These are phyloP conservation scores for Trametes cinnabarina DNA, from an alignment of 768 basidiomycete species.

Conservation along the genomic window DNA sequence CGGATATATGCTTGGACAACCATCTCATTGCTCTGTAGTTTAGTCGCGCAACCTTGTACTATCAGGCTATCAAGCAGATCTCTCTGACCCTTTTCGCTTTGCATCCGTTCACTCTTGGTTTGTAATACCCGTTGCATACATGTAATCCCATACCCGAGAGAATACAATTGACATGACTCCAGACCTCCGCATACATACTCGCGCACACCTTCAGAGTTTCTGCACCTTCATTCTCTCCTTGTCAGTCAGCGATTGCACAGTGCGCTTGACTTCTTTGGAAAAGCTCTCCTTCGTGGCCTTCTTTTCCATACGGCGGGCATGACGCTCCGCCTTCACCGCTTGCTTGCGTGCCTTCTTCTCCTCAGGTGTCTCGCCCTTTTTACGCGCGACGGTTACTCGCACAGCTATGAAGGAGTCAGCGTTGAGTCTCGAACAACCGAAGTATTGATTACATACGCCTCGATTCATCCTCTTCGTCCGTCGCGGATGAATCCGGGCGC, in stretches of 20 bases:
- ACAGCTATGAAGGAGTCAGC: slow-evolving; percentile 19
- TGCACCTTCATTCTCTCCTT: slow-evolving; percentile 38
- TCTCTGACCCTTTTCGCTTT: background rate
- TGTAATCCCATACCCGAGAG: slow-evolving; percentile 8
- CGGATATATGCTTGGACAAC: background rate
- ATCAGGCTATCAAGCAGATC: no score
- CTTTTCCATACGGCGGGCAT: slow-evolving; percentile 63
- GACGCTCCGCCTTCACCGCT: slow-evolving; percentile 64
- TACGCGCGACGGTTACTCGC: slow-evolving; percentile 59
- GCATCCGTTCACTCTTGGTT: background rate
- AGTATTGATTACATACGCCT: background rate
- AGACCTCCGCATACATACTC: background rate
- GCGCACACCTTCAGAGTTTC: slow-evolving; percentile 27
- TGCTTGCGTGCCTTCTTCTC: slow-evolving; percentile 72
- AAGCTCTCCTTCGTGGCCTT: slow-evolving; percentile 65
- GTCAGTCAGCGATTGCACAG: slow-evolving; percentile 48
- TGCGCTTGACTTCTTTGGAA: slow-evolving; percentile 57
- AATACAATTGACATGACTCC: background rate
- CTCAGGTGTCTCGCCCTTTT: slow-evolving; percentile 73
- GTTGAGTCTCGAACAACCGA: background rate
- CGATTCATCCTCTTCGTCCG: slow-evolving; percentile 29
- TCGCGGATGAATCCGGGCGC: slow-evolving; percentile 10
- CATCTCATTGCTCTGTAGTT: slow-evolving; percentile 2
- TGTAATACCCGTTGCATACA: background rate
- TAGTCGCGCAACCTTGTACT: no score